Conservation (phyloP, 163 green algal genomes). For the Chlorella variabilis region DNA sequence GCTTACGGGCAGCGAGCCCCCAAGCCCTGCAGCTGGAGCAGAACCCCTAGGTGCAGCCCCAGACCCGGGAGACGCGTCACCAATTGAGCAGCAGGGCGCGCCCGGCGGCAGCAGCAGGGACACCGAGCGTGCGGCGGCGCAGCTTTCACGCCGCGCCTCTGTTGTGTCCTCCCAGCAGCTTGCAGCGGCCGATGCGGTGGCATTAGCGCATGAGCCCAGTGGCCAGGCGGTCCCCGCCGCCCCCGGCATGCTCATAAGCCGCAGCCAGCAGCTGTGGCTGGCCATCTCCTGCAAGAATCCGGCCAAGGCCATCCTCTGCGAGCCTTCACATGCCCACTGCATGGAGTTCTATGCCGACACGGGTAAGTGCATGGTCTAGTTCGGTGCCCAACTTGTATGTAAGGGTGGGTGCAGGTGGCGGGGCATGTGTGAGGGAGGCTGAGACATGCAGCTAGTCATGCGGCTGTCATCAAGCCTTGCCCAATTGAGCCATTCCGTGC, state of each 20-base stretch:
- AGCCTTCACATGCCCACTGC: constrained; percentile 56
- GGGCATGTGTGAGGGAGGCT: too few relatives aligned
- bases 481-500: too few relatives aligned
- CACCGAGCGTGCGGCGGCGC: not conserved
- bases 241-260: constrained; percentile 2
- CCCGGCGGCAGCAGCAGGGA: not conserved
- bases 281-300: constrained; percentile 80
- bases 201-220: too few relatives aligned
- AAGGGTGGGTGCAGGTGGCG: not conserved
- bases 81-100: not conserved
- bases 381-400: too few relatives aligned
- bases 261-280: constrained; percentile 52
- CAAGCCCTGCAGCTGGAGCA: not conserved
- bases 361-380: not conserved
- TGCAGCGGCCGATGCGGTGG: not conserved
- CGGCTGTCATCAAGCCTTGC: too few relatives aligned
- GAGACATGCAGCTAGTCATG: too few relatives aligned
- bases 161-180: not conserved
- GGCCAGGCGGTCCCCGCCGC: not conserved
- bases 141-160: not conserved
- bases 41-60: not conserved
- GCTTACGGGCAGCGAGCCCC: constrained; percentile 19
- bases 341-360: constrained; percentile 51
- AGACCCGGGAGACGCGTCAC: not conserved
- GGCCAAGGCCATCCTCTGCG: constrained; percentile 63